These are phyloP conservation scores for Scytalidium sp. DNA, from an alignment of 2,329 filamentous ascomycete species.

Conservation along the genomic window DNA sequence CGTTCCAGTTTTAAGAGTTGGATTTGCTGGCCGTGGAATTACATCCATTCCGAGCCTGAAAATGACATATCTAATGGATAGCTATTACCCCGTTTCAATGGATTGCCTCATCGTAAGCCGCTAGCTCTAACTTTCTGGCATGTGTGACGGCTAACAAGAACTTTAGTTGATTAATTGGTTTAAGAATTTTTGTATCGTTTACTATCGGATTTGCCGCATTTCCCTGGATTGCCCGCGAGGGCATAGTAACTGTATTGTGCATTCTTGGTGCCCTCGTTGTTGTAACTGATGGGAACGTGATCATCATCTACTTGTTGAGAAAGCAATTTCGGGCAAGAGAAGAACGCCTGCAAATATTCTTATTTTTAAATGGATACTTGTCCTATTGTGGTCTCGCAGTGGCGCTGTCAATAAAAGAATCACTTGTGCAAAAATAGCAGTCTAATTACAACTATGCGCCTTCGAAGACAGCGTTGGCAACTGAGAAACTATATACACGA, in stretches of 20 bases:
- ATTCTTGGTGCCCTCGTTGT: not conserved
- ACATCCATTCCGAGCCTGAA: constrained; percentile 40
- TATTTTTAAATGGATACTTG: not conserved
- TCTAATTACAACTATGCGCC: not conserved
- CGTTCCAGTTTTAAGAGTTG: constrained; percentile 42
- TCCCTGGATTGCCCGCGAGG: not conserved
- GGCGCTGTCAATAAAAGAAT: too few species aligned
- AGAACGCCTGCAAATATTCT: not conserved
- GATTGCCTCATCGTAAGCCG: not conserved
- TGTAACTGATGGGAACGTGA: not conserved
- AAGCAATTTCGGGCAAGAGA: not conserved
- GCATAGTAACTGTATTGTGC: not conserved
- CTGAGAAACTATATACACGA: not conserved
- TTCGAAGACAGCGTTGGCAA: not conserved
- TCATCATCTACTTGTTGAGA: not conserved
- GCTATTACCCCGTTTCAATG: constrained; percentile 3
- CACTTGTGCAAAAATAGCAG: too few species aligned
- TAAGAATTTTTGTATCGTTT: not conserved
- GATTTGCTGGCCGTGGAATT: constrained; percentile 40
- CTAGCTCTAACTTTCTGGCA: not conserved
- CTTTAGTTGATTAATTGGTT: not conserved
- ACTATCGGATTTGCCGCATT: not conserved
- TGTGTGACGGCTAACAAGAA: not conserved
- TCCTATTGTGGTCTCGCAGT: too few species aligned
- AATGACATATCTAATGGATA: constrained; percentile 40